Evolutionary conservation across 495 filamentous ascomycete species (phyloP), one percentile per base, ranked within the genome.

Genomic region (Chaetomidium leptoderma): DNA sequence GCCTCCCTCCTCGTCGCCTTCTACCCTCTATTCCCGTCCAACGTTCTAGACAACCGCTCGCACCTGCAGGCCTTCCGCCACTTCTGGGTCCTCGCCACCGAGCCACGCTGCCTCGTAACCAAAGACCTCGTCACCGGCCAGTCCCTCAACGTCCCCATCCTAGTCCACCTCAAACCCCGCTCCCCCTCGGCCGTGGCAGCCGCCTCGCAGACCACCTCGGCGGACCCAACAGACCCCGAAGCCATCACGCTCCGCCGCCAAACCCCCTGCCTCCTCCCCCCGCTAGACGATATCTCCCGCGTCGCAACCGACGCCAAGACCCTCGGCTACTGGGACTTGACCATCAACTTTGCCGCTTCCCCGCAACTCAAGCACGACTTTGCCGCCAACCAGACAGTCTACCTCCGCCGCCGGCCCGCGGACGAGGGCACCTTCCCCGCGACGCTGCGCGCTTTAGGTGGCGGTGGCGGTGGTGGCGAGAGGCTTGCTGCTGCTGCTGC

Each of bases 61-160:
- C 93, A 99, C 60, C 79, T 97, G 4, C 93, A 99, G 78, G 93
- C 93, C 7, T 95, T 97, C 78, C 86, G 95, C 2, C 93, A 99
- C 71, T 85, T 99, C 66, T 99, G 93, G 93, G 91, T 95, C 14
- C 79, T 99, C 10, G 93, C 95, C 6, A 86, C 90, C 7, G 93
- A 97, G 59, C 83, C 89, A 0, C 84, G 93, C 48, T 97, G 93
- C 67, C 78, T 97, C 5, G 80, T 99, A 4, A 80, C 87, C 8
- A 86, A 90, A 44, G 92, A 97, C 60, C 81, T 92, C 8, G 87
- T 89, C 55, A 92, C 88, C 0, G 81, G 87, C 53, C 84, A 86
- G 11, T 89, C 92, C 1, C 81, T 92, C 51, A 80, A 83, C 33
- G 76, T 92, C 19, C 87, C 90, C 0, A 79, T 99, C 59, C 61